Base-by-base conservation (phyloP, 2,329 filamentous ascomycete genomes). In the Endoconidiophora polonica region DNA sequence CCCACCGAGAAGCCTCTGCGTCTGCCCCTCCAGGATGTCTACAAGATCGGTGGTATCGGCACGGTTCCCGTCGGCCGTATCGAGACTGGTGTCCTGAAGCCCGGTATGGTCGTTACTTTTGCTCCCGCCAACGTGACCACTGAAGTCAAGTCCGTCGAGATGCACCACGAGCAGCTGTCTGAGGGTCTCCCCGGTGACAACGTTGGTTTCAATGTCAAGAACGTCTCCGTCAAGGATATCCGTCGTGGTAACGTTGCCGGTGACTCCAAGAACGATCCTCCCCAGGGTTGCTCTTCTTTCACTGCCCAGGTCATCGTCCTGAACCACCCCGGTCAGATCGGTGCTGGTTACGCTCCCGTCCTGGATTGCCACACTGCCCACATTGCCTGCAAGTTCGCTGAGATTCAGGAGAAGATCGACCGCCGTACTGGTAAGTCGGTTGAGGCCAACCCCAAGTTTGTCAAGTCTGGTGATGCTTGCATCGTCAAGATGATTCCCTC, bases 171-270 rank as follows among this genome's bases (percentile, higher is more conserved):
- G 79, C 88, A 95, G 83, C 88, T 98, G 62, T 56, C 69, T 59
- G 83, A 94, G 80, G 91, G 91, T 85, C 67, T 85, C 60, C 91
- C 91, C 67, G 91, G 91, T 82, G 91, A 98, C 86, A 98, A 98
- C 79, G 91, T 98, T 71, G 91, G 91, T 65, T 98, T 98, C 88
- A 98, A 98, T 86, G 90, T 98, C 76, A 98, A 98, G 88, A 98
- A 98, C 91, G 91, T 98, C 66, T 96, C 91, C 72, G 91, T 98
- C 76, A 98, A 98, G 88, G 91, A 98, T 72, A 94, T 98, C 68
- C 91, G 91, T 74, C 91, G 91, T 94, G 91, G 91, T 68, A 96
- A 98, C 83, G 91, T 98, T 64, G 85, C 85, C 65, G 86, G 87
- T 86, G 91, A 98, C 86, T 90, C 86, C 81, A 98, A 98, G 88